These are phyloP conservation scores for Zygosaccharomyces sapae DNA, from an alignment of 1,139 yeast genomes.

Conservation along the genomic window DNA sequence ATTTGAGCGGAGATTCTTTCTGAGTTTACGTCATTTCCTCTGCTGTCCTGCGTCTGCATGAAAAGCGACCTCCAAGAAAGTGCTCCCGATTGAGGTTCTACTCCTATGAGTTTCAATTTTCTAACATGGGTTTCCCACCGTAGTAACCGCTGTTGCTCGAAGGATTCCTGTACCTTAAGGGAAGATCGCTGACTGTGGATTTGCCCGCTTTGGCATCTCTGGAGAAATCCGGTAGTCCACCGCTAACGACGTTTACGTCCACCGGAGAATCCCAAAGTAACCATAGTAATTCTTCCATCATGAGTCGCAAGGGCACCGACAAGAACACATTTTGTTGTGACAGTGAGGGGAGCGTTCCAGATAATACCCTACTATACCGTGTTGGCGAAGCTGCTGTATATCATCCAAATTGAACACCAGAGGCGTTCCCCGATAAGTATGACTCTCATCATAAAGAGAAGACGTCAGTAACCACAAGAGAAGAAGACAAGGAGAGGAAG, in stretches of 20 bases:
- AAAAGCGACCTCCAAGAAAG: constrained; percentile 10
- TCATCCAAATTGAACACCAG: constrained; percentile 51
- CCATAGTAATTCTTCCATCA: constrained; percentile 71
- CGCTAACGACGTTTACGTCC: constrained; percentile 8
- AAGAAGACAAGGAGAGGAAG: too few species aligned
- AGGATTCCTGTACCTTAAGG: constrained; percentile 10
- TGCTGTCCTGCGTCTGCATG: constrained; percentile 4
- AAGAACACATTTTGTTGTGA: constrained; percentile 88
- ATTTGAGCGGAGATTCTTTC: neutral
- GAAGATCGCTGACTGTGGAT: neutral
- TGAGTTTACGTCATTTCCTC: neutral
- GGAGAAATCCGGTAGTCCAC: constrained; percentile 5
- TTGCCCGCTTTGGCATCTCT: neutral
- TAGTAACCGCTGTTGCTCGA: constrained; percentile 20
- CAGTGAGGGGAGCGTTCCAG: constrained; percentile 79
- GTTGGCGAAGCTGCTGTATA: constrained; percentile 50
- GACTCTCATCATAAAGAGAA: neutral
- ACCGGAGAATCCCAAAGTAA: constrained; percentile 38
- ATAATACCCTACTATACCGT: constrained; percentile 67
- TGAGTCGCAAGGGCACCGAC: constrained; percentile 74
- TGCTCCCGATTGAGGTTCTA: neutral
- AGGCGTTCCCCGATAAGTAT: constrained; percentile 5
- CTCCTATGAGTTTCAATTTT: constrained; percentile 15
- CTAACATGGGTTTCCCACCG: constrained; percentile 20
- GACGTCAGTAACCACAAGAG: too few species aligned